Conservation (phyloP, 768 basidiomycete genomes). For the Omphalotus guepiniiformis region DNA sequence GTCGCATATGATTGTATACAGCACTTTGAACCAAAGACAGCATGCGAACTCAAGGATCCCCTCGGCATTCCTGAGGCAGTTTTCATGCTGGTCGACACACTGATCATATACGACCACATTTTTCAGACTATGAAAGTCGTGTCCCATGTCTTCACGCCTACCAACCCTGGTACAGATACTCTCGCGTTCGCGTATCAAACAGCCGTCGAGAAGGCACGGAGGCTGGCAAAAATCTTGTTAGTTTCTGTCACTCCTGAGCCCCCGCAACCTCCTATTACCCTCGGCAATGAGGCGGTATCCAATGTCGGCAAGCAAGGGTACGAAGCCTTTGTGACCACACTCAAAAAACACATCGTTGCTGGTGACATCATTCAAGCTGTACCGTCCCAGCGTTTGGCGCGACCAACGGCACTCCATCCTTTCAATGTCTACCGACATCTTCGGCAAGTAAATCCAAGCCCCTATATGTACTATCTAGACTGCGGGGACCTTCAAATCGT, state of each 20-base stretch:
- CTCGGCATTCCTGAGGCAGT: conserved; percentile 90
- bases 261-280: conserved; percentile 56
- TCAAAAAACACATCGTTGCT: conserved; percentile 92
- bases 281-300: conserved; percentile 69
- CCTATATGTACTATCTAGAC: conserved; percentile 98
- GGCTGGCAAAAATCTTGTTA: conserved; percentile 71
- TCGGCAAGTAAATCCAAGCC: conserved; percentile 93
- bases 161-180: conserved; percentile 58
- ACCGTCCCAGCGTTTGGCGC: conserved; percentile 85
- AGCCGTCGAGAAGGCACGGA: conserved; percentile 75
- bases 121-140: conserved; percentile 94
- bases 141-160: conserved; percentile 90
- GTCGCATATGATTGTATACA: conserved; percentile 96
- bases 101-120: conserved; percentile 96
- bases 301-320: conserved; percentile 95
- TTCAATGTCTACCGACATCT: conserved; percentile 97
- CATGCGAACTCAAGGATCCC: conserved; percentile 66
- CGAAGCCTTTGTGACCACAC: conserved; percentile 80
- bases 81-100: conserved; percentile 95
- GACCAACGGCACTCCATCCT: conserved; percentile 85
- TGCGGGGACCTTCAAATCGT: conserved; percentile 92
- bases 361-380: conserved; percentile 99
- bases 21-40: conserved; percentile 94
- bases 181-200: conserved; percentile 85
- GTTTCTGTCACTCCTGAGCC: conserved; percentile 55